Percentiles rank a stretch among this genome's conserved stretches.
Conservation (phyloP, 2,329 filamentous ascomycete genomes). For the Aspergillus sp. region DNA sequence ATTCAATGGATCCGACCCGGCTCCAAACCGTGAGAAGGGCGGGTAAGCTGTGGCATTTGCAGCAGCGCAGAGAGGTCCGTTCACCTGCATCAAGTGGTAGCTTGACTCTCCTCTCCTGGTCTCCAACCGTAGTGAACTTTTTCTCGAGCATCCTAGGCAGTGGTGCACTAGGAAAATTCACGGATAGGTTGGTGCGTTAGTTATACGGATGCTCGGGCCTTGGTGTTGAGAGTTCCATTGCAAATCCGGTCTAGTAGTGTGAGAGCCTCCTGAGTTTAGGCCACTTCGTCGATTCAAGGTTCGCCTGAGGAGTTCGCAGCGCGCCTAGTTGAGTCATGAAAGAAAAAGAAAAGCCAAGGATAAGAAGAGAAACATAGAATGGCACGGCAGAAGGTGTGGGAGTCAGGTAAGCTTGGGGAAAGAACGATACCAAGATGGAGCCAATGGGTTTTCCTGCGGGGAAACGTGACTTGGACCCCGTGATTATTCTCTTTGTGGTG, state of each 20-base stretch:
- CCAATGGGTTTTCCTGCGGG: background rate
- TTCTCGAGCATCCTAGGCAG: background rate
- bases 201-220: background rate
- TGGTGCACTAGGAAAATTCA: background rate
- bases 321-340: background rate
- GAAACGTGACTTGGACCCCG: constrained; percentile 12
- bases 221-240: background rate
- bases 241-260: background rate
- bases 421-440: background rate
- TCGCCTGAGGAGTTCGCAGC: background rate
- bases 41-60: constrained; percentile 8
- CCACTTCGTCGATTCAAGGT: background rate
- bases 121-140: background rate
- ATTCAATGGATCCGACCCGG: constrained; percentile 2
- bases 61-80: constrained; percentile 18
- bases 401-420: background rate
- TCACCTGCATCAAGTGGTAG: constrained; percentile 14
- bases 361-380: background rate
- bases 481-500: background rate
- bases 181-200: background rate
- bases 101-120: background rate
- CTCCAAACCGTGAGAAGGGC: constrained; percentile 4
- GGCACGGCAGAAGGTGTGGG: background rate
- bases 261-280: background rate
- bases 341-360: background rate